phyloP scores from a whole-genome alignment of 2,329 filamentous ascomycete genomes.

The Akanthomyces dipterigenus region DNA sequence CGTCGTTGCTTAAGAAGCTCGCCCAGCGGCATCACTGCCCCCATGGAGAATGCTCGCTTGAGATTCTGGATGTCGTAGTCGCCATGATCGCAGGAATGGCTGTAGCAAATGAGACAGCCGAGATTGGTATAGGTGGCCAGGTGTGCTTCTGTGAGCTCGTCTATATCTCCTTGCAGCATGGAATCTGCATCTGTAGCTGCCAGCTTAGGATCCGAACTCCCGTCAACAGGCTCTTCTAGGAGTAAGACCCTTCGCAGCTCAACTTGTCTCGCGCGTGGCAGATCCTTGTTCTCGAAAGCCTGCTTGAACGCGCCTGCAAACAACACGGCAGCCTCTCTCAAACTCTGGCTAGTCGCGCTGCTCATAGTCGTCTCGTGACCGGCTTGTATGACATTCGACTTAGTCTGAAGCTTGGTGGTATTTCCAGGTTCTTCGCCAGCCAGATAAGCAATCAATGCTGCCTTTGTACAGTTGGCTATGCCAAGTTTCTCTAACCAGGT shows the following conservation, averaged over 20 bases:
- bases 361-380: slow-evolving; percentile 36
- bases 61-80: slow-evolving; percentile 49
- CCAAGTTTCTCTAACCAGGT: slow-evolving; percentile 44
- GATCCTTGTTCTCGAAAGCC: slow-evolving; percentile 38
- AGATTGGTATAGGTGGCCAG: slow-evolving; percentile 49
- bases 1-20: neutral
- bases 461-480: slow-evolving; percentile 45
- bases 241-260: slow-evolving; percentile 45
- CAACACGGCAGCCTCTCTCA: slow-evolving; percentile 37
- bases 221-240: slow-evolving; percentile 48
- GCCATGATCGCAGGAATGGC: slow-evolving; percentile 55
- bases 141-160: slow-evolving; percentile 38
- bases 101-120: slow-evolving; percentile 53
- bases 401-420: slow-evolving; percentile 47
- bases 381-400: slow-evolving; percentile 42
- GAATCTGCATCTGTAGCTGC: slow-evolving; percentile 38
- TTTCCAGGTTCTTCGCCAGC: slow-evolving; percentile 40
- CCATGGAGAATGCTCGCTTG: slow-evolving; percentile 47
- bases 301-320: slow-evolving; percentile 52
- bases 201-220: slow-evolving; percentile 46
- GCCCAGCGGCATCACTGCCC: neutral
- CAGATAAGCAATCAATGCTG: slow-evolving; percentile 47
- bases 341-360: slow-evolving; percentile 29
- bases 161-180: slow-evolving; percentile 28
- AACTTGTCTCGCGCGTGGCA: slow-evolving; percentile 30